phyloP scores from a whole-genome alignment of 148 eudicot species.

The Heliosperma pusillum region DNA sequence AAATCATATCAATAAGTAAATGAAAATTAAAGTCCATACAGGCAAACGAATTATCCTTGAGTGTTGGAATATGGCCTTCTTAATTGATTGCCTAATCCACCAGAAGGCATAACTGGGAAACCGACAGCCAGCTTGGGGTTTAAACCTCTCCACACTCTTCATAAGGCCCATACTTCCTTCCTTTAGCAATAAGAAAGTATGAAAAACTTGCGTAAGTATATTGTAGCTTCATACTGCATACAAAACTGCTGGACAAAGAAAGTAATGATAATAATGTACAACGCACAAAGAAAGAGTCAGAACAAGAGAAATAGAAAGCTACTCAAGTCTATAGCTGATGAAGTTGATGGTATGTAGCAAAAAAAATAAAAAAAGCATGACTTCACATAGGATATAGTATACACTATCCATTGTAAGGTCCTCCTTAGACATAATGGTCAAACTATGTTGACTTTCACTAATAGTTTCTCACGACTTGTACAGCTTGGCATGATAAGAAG shows the following conservation, averaged over 20 bases:
- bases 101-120: constrained; percentile 92
- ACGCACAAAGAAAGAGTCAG: background rate
- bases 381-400: background rate
- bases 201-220: background rate
- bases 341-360: background rate
- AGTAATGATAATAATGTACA: background rate
- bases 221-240: background rate
- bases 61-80: constrained; percentile 74
- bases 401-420: background rate
- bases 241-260: background rate
- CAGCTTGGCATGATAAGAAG: background rate
- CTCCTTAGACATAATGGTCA: background rate
- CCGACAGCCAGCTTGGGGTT: constrained; percentile 75
- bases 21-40: constrained; percentile 36
- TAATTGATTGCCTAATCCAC: constrained; percentile 89
- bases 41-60: constrained; percentile 88
- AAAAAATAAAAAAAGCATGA: background rate
- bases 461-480: background rate
- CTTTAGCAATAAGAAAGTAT: constrained; percentile 37
- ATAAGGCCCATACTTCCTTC: constrained; percentile 93
- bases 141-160: constrained; percentile 84
- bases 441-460: background rate
- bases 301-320: background rate
- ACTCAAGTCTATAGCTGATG: background rate
- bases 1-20: background rate